A percentile compares a stretch with the other conserved stretches of the same genome.
Evolutionary conservation across 306 rosid species (phyloP).

Genomic region (Trifolium dubium): DNA sequence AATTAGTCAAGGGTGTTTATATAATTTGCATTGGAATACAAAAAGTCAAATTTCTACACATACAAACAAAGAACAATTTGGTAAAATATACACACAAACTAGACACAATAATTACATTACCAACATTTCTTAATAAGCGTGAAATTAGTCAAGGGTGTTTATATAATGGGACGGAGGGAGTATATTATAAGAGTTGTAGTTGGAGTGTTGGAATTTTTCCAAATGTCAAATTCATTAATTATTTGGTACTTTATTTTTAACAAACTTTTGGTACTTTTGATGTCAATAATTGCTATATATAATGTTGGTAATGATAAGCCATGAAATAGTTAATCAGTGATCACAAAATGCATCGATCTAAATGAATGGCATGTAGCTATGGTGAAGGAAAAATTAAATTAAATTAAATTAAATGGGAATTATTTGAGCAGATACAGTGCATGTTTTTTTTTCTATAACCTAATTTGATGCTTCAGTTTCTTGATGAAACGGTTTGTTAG

Average conservation of each 20-base stretch:
- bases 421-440: slow-evolving; percentile 47
- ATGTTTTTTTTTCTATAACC: slow-evolving; percentile 29
- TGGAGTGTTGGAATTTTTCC: not conserved
- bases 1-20: too few species aligned
- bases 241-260: slow-evolving; percentile 1
- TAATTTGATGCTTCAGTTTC: slow-evolving; percentile 45
- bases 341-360: slow-evolving; percentile 24
- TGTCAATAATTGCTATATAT: slow-evolving; percentile 32
- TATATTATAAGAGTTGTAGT: slow-evolving; percentile 25
- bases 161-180: too few species aligned
- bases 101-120: too few species aligned
- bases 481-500: not conserved
- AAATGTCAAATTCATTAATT: slow-evolving; percentile 29
- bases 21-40: too few species aligned
- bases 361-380: slow-evolving; percentile 39
- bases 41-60: too few species aligned
- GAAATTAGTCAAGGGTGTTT: too few species aligned
- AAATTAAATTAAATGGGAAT: not conserved
- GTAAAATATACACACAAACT: too few species aligned
- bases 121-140: too few species aligned
- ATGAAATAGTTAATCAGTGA: slow-evolving; percentile 6
- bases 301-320: slow-evolving; percentile 8
- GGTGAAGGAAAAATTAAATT: slow-evolving; percentile 25
- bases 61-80: too few species aligned
- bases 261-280: not conserved